Evolutionary conservation across 164 flowering plant species (phyloP).

Genomic region (Tetrastigma voinierianum): DNA sequence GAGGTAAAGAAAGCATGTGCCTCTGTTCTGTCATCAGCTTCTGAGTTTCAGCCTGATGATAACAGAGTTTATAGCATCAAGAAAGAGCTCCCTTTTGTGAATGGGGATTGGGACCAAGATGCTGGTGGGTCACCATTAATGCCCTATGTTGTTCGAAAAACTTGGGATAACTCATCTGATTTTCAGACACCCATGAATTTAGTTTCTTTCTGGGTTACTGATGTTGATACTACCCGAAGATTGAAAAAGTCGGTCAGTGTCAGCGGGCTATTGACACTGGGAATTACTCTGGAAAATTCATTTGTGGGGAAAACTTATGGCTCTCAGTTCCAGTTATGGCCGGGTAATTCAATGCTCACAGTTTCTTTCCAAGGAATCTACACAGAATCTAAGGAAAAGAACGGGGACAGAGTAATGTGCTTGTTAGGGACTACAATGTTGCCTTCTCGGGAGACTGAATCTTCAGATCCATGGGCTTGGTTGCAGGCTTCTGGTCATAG

Average conservation of each 20-base stretch:
- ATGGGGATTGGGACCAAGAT: conserved; percentile 78
- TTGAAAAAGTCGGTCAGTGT: conserved; percentile 45
- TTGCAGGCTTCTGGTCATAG: conserved; percentile 28
- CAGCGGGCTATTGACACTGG: conserved; percentile 57
- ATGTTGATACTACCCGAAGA: conserved; percentile 36
- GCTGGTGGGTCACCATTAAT: conserved; percentile 46
- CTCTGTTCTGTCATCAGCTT: conserved; percentile 42
- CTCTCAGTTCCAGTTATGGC: conserved; percentile 51
- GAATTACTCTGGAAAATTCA: conserved; percentile 35
- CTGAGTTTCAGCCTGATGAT: conserved; percentile 39
- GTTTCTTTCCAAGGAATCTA: conserved; percentile 73
- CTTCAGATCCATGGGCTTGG: conserved; percentile 65
- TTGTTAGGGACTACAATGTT: conserved; percentile 65
- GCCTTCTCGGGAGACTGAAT: conserved; percentile 66
- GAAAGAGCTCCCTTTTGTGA: conserved; percentile 40
- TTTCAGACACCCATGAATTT: conserved; percentile 34
- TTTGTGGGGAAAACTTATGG: conserved; percentile 25
- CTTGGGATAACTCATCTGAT: conserved; percentile 9
- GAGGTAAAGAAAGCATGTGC: conserved; percentile 64
- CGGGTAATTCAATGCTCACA: conserved; percentile 46
- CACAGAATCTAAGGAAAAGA: conserved; percentile 50
- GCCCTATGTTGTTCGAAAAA: conserved; percentile 47
- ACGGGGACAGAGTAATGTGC: conserved; percentile 71
- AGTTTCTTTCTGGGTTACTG: conserved; percentile 64
- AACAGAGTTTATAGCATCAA: conserved; percentile 27